Conservation (phyloP, 1,284 basidiomycete species). For the Ceratobasidium sp. region DNA sequence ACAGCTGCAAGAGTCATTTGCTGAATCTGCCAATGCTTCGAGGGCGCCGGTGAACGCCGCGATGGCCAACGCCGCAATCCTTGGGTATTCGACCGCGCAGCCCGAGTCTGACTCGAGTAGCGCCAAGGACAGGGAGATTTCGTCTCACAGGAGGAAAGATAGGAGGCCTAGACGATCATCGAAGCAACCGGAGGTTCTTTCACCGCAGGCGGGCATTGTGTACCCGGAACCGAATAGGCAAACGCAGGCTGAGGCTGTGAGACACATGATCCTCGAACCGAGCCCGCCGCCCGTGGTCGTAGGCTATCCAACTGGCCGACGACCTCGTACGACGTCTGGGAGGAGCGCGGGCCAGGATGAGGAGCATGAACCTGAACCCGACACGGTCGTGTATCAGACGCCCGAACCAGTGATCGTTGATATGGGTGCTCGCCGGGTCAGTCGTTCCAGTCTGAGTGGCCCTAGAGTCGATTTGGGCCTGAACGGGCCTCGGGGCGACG, state of each 20-base stretch:
- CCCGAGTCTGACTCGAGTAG: constrained; percentile 33
- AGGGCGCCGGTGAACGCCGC: constrained; percentile 33
- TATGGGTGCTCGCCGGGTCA: not conserved
- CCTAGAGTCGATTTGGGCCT: too few relatives aligned
- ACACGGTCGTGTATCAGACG: constrained; percentile 33
- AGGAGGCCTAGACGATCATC: constrained; percentile 6
- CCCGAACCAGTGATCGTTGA: constrained; percentile 10
- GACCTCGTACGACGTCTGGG: constrained; percentile 25
- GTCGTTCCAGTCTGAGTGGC: not conserved
- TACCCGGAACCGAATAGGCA: constrained; percentile 25
- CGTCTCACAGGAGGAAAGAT: constrained; percentile 18
- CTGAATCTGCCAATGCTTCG: constrained; percentile 34
- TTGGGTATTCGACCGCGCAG: not conserved
- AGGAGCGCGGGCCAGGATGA: constrained; percentile 4
- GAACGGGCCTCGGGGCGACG: not conserved
- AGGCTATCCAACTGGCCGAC: not conserved
- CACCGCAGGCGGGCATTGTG: constrained; percentile 1
- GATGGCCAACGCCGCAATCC: constrained; percentile 36
- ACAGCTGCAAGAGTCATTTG: constrained; percentile 37
- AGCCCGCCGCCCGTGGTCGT: constrained; percentile 27
- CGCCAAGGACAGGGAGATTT: constrained; percentile 14
- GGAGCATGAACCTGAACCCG: constrained; percentile 12
- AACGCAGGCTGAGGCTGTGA: constrained; percentile 9
- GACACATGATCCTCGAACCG: constrained; percentile 11
- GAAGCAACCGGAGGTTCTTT: constrained; percentile 7